Conservation (phyloP, 2,329 filamentous ascomycete genomes). For the Dothidotthia symphoricarpi region DNA sequence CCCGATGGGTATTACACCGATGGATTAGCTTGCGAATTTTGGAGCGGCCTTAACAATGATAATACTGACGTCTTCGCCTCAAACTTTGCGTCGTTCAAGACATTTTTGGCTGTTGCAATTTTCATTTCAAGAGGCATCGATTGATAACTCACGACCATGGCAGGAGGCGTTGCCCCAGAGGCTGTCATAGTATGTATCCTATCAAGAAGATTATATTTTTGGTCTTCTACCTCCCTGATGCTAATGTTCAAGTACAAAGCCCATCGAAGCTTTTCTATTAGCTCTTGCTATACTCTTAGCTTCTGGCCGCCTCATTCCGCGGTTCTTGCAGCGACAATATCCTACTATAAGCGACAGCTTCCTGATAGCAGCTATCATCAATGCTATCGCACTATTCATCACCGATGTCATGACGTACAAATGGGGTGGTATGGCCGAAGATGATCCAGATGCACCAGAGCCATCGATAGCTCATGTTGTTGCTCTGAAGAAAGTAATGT, state of each 20-base stretch:
- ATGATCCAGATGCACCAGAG: constrained; percentile 6
- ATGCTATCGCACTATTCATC: constrained; percentile 17
- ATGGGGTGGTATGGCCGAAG: constrained; percentile 19
- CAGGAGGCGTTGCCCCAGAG: constrained; percentile 8
- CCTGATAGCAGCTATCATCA: constrained; percentile 16
- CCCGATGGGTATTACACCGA: too few relatives aligned
- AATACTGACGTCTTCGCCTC: too few relatives aligned
- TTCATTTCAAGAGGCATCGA: too few relatives aligned
- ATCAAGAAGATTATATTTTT: background rate
- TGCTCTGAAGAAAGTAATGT: constrained; percentile 17
- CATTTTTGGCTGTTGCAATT: too few relatives aligned
- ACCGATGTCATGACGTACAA: constrained; percentile 22
- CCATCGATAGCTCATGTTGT: constrained; percentile 7
- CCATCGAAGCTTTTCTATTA: constrained; percentile 14
- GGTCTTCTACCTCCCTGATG: background rate
- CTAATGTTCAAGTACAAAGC: constrained; percentile 10
- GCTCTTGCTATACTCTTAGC: constrained; percentile 13
- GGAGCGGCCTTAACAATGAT: too few relatives aligned
- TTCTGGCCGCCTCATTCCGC: constrained; percentile 18
- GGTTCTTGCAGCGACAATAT: constrained; percentile 12
- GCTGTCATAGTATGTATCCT: constrained; percentile 11
- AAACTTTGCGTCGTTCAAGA: too few relatives aligned
- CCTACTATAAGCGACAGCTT: constrained; percentile 18
- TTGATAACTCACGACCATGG: too few relatives aligned
- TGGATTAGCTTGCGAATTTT: too few relatives aligned